Evolutionary conservation across 2,329 filamentous ascomycete genomes (phyloP).

Genomic region (Penicillium glabrum): DNA sequence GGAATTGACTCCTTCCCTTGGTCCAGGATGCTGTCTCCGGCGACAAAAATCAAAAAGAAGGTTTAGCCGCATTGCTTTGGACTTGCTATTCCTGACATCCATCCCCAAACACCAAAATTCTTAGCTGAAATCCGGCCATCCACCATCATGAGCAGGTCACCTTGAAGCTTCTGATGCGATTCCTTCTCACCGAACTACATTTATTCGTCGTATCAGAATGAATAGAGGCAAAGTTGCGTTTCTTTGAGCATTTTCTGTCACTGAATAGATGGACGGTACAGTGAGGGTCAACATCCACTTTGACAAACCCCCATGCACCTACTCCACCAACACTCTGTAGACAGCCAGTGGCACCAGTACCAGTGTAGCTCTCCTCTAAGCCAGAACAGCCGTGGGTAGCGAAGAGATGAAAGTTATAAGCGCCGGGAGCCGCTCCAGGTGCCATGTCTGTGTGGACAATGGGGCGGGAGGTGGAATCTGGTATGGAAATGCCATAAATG

Average conservation of each 20-base stretch:
- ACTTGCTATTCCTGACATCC: neutral
- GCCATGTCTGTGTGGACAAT: neutral
- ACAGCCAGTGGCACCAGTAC: conserved; percentile 6
- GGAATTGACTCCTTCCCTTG: no score
- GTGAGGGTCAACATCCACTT: conserved; percentile 1
- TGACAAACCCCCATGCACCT: conserved; percentile 1
- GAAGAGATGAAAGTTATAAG: conserved; percentile 13
- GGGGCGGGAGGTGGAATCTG: neutral
- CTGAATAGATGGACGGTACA: conserved; percentile 11
- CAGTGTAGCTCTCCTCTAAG: neutral
- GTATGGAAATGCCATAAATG: neutral
- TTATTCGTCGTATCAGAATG: neutral
- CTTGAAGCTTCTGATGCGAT: conserved; percentile 4
- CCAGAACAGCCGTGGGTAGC: conserved; percentile 6
- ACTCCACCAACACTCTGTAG: neutral
- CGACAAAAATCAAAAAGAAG: no score
- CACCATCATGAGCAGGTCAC: conserved; percentile 1
- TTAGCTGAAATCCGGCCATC: neutral
- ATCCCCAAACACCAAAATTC: neutral
- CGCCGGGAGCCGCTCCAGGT: neutral
- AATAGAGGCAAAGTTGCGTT: conserved; percentile 3
- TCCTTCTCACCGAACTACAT: conserved; percentile 4
- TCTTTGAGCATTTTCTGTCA: conserved; percentile 6
- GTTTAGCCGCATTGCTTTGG: no score
- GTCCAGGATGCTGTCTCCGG: no score